These are phyloP conservation scores for Cardamine chenopodiifolia DNA, from an alignment of 345 rosid species.

Conservation along the genomic window DNA sequence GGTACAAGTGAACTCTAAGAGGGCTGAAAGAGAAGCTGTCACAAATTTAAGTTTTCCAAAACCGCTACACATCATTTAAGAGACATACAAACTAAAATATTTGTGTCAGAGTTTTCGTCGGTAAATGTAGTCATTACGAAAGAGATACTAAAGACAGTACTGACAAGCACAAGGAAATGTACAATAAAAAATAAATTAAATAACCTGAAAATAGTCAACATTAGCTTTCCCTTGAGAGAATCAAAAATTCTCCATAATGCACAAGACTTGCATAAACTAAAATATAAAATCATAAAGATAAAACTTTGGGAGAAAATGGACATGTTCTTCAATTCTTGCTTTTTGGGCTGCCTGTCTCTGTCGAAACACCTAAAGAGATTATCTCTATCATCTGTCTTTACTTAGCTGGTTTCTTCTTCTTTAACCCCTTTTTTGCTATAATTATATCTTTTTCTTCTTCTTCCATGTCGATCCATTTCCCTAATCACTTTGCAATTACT, in stretches of 20 bases:
- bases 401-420: conserved; percentile 35
- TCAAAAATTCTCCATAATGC: neutral
- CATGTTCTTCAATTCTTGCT: conserved; percentile 26
- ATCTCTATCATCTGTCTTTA: conserved; percentile 28
- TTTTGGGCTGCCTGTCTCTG: conserved; percentile 21
- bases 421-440: neutral
- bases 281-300: no score
- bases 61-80: neutral
- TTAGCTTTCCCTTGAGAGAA: neutral
- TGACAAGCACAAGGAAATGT: neutral
- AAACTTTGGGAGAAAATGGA: neutral
- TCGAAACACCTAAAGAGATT: neutral
- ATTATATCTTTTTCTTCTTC: neutral
- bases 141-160: neutral
- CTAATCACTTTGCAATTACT: neutral
- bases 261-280: neutral
- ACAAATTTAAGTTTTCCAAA: neutral
- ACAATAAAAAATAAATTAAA: no score
- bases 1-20: no score
- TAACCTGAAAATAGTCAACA: neutral
- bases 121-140: neutral
- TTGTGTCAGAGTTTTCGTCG: neutral
- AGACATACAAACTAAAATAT: neutral
- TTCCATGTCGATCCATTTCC: neutral
- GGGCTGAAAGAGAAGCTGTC: neutral